Percentiles rank a stretch among this genome's conserved stretches.
Evolutionary conservation across 1,284 basidiomycete species (phyloP).

Genomic region (Trametes polyzona): DNA sequence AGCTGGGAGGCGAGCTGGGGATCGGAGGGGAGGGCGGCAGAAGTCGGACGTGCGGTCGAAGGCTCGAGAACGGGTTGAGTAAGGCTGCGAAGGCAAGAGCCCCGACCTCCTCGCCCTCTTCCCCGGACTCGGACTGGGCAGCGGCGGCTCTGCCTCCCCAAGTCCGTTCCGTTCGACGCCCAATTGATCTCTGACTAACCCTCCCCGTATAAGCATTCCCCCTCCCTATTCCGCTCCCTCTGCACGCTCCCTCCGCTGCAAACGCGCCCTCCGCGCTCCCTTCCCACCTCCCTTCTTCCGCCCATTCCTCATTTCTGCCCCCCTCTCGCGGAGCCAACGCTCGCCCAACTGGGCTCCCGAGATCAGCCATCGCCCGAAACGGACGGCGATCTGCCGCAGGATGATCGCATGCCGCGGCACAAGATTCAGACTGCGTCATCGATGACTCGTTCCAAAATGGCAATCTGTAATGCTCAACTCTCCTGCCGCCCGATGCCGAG

Average conservation of each 20-base stretch:
- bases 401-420: conserved; percentile 4
- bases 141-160: neutral
- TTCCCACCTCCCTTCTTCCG: neutral
- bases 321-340: neutral
- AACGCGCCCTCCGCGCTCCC: neutral
- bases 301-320: neutral
- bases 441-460: conserved; percentile 9
- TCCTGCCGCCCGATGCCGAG: conserved; percentile 12
- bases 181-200: conserved; percentile 20
- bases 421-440: conserved; percentile 13
- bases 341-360: neutral
- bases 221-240: neutral
- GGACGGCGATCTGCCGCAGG: neutral
- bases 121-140: conserved; percentile 10
- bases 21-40: conserved; percentile 24
- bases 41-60: conserved; percentile 32
- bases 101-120: neutral
- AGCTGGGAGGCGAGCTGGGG: conserved; percentile 1
- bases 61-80: conserved; percentile 25
- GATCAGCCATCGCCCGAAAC: conserved; percentile 1
- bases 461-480: neutral
- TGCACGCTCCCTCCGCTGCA: neutral
- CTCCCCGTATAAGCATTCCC: conserved; percentile 1
- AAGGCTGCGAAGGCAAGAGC: conserved; percentile 11
- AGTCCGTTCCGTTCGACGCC: conserved; percentile 18